phyloP scores from a whole-genome alignment of 1,284 basidiomycete species.

The Moniliella sp. region DNA sequence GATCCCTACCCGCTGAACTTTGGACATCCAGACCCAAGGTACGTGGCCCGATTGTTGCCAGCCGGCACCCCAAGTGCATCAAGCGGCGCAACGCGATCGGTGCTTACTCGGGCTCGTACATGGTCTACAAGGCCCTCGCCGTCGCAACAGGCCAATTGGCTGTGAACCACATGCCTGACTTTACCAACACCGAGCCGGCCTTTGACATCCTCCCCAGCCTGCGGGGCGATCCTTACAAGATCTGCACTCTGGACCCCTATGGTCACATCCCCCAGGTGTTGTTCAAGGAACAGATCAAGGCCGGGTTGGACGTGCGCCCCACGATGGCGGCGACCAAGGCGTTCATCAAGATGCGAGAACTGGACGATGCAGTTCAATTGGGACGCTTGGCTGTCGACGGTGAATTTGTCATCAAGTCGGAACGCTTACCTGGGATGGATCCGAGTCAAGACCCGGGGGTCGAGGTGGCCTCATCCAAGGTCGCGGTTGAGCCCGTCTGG shows the following conservation, averaged over 20 bases:
- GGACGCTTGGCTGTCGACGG: constrained; percentile 62
- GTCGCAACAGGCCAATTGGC: constrained; percentile 62
- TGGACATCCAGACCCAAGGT: constrained; percentile 47
- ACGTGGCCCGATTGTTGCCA: constrained; percentile 73
- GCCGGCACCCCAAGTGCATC: constrained; percentile 54
- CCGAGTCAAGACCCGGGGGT: constrained; percentile 47
- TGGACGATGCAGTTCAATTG: constrained; percentile 54
- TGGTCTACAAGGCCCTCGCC: constrained; percentile 73
- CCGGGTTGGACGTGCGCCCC: constrained; percentile 20
- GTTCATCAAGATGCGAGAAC: constrained; percentile 68
- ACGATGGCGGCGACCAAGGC: constrained; percentile 20
- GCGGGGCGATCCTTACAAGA: constrained; percentile 62
- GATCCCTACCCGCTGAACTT: constrained; percentile 57
- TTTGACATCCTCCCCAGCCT: constrained; percentile 59
- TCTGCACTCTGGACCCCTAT: constrained; percentile 83
- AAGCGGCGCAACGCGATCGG: constrained; percentile 80
- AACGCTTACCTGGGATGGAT: constrained; percentile 11
- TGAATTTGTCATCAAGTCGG: constrained; percentile 41
- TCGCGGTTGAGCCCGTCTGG: constrained; percentile 51
- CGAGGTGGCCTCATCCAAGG: constrained; percentile 63
- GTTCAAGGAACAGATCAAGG: constrained; percentile 40
- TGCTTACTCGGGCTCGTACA: constrained; percentile 78
- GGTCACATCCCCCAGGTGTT: constrained; percentile 67
- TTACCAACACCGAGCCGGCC: constrained; percentile 67
- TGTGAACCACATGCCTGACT: constrained; percentile 43